Conservation (phyloP, 2,329 filamentous ascomycete genomes). For the Botrytis deweyae region DNA sequence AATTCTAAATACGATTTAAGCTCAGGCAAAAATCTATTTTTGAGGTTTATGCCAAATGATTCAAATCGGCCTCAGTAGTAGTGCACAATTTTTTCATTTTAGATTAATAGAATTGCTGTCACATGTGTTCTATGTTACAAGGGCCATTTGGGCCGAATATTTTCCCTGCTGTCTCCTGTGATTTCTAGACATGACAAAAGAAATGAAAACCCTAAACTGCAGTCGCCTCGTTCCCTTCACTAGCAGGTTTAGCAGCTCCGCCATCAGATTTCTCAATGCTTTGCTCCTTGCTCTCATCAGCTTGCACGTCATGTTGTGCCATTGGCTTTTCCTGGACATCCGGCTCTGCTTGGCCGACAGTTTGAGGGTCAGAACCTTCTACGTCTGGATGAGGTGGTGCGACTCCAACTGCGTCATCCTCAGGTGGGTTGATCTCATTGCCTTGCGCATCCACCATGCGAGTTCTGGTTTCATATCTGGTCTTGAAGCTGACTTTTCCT, state of each 20-base stretch:
- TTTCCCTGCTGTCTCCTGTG: neutral
- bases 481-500: constrained; percentile 94
- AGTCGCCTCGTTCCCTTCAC: constrained; percentile 60
- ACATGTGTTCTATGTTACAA: constrained; percentile 22
- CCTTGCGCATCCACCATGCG: constrained; percentile 77
- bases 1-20: too few species aligned
- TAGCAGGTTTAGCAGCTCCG: constrained; percentile 58
- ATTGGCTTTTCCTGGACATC: constrained; percentile 45
- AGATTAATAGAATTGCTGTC: constrained; percentile 9
- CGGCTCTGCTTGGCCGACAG: constrained; percentile 44
- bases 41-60: too few species aligned
- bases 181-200: constrained; percentile 21
- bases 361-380: constrained; percentile 60
- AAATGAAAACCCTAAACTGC: constrained; percentile 30
- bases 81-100: neutral
- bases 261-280: constrained; percentile 49
- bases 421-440: constrained; percentile 59
- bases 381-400: constrained; percentile 44
- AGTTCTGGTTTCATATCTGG: constrained; percentile 92
- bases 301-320: constrained; percentile 44
- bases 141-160: constrained; percentile 13
- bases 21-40: too few species aligned
- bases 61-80: too few species aligned
- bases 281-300: constrained; percentile 58
- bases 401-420: constrained; percentile 29